Conservation (phyloP, 495 filamentous ascomycete genomes). For the Podospora pseudopauciseta region DNA sequence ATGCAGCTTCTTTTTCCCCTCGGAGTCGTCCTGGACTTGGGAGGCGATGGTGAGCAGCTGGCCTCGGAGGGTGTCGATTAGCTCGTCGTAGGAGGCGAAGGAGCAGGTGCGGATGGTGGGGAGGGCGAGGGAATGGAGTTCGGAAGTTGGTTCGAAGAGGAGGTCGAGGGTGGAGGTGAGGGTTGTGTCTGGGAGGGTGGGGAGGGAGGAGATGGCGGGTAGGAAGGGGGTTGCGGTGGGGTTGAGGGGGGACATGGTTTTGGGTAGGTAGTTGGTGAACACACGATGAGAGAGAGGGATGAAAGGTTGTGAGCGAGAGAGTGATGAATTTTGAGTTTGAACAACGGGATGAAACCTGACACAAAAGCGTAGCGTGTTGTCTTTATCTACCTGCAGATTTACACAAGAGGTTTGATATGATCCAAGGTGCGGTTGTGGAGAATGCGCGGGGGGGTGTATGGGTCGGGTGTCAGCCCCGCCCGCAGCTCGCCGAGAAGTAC, state of each 20-base stretch:
- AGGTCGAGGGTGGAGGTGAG: slow-evolving; percentile 66
- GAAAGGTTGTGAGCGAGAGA: too few species aligned
- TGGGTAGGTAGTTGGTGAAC: too few species aligned
- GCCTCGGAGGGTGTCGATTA: slow-evolving; percentile 46
- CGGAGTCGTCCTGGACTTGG: slow-evolving; percentile 8
- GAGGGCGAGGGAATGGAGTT: slow-evolving; percentile 68
- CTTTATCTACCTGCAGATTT: too few species aligned
- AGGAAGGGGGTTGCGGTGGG: slow-evolving; percentile 16
- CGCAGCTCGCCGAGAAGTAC: background rate
- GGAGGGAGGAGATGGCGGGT: slow-evolving; percentile 33
- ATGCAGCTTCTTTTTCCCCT: slow-evolving; percentile 34
- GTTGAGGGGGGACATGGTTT: slow-evolving; percentile 24
- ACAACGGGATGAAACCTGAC: background rate
- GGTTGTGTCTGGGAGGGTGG: slow-evolving; percentile 47
- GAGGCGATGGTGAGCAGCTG: slow-evolving; percentile 48
- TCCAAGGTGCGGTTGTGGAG: background rate
- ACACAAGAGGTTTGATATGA: background rate
- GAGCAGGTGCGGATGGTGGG: slow-evolving; percentile 59
- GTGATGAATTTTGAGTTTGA: background rate
- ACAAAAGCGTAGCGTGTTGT: background rate
- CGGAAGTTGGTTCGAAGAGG: slow-evolving; percentile 81
- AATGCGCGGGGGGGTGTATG: slow-evolving; percentile 2
- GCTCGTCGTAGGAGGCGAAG: slow-evolving; percentile 46
- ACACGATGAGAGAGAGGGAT: background rate
- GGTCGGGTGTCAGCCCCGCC: slow-evolving; percentile 3